These are phyloP conservation scores for Leccinum obscurum DNA, from an alignment of 768 basidiomycete species.

Conservation along the genomic window DNA sequence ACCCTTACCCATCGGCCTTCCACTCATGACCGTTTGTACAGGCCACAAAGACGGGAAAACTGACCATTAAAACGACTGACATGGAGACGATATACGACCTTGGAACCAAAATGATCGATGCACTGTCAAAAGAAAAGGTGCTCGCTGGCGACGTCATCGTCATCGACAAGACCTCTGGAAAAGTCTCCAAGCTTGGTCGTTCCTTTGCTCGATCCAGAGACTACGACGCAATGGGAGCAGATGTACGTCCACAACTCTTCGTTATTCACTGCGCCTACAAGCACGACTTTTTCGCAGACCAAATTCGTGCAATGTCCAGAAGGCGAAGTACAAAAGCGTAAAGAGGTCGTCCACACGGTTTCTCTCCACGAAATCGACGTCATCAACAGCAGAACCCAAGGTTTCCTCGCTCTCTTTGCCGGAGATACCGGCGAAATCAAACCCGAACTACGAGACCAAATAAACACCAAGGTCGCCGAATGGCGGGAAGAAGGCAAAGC, in stretches of 20 bases:
- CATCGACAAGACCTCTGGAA: slow-evolving; percentile 97
- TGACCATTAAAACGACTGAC: slow-evolving; percentile 97
- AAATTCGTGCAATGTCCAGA: slow-evolving; percentile 98
- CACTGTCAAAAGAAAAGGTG: slow-evolving; percentile 95
- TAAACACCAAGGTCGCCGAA: slow-evolving; percentile 94
- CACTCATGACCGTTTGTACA: slow-evolving; percentile 30
- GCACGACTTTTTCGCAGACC: slow-evolving; percentile 54
- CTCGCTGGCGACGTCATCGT: slow-evolving; percentile 92
- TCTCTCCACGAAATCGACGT: slow-evolving; percentile 99
- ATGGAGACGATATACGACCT: slow-evolving; percentile 99
- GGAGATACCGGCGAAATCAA: slow-evolving; percentile 99
- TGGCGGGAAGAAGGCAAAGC: slow-evolving; percentile 99
- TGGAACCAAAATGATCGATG: slow-evolving; percentile 99
- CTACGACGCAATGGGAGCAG: slow-evolving; percentile 99
- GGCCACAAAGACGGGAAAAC: slow-evolving; percentile 97
- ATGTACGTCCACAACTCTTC: slow-evolving; percentile 55
- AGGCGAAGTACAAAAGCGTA: slow-evolving; percentile 96
- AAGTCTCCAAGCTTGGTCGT: slow-evolving; percentile 93
- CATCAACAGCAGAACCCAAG: slow-evolving; percentile 98
- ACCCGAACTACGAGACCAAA: slow-evolving; percentile 93
- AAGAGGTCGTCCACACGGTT: slow-evolving; percentile 96
- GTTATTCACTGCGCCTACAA: background rate
- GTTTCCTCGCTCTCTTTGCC: slow-evolving; percentile 91
- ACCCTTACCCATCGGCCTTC: background rate
- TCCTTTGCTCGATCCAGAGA: slow-evolving; percentile 97